Conservation (phyloP, 2,329 filamentous ascomycete species). For the Xylariaceae sp. region DNA sequence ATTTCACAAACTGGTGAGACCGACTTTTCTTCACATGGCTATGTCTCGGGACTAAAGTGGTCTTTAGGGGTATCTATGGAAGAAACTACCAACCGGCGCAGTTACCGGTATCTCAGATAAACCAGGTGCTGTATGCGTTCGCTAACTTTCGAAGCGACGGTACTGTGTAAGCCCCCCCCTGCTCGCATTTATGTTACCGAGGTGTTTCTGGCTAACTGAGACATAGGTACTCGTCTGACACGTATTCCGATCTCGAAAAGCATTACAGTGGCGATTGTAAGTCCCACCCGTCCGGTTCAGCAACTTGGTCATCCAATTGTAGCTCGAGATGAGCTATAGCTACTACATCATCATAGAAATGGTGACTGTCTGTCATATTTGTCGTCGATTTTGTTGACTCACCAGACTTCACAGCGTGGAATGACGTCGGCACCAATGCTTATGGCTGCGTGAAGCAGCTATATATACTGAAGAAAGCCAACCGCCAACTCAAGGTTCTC, state of each 20-base stretch:
- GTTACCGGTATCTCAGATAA: slow-evolving; percentile 65
- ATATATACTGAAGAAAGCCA: slow-evolving; percentile 68
- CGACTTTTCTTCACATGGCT: background rate
- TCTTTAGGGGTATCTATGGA: slow-evolving; percentile 63
- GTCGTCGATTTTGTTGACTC: slow-evolving; percentile 17
- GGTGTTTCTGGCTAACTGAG: slow-evolving; percentile 12
- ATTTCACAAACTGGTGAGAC: slow-evolving; percentile 48
- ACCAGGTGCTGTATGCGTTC: slow-evolving; percentile 77
- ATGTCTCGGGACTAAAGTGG: slow-evolving; percentile 6
- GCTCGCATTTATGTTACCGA: background rate
- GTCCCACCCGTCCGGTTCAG: slow-evolving; percentile 17
- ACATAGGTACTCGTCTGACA: slow-evolving; percentile 58
- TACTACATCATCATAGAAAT: background rate
- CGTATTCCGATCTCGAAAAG: slow-evolving; percentile 67
- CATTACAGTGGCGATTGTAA: slow-evolving; percentile 65
- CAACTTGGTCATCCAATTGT: background rate
- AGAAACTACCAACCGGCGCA: slow-evolving; percentile 68
- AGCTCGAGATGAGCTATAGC: background rate
- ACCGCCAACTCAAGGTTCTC: slow-evolving; percentile 73
- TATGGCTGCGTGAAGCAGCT: slow-evolving; percentile 82
- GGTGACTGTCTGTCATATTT: background rate
- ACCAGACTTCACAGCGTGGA: slow-evolving; percentile 43
- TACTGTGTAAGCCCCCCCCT: slow-evolving; percentile 54
- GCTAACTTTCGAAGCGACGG: slow-evolving; percentile 69
- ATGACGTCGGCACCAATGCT: slow-evolving; percentile 63